Conservation (phyloP, 2,329 filamentous ascomycete species). For the Aureobasidium sp. region DNA sequence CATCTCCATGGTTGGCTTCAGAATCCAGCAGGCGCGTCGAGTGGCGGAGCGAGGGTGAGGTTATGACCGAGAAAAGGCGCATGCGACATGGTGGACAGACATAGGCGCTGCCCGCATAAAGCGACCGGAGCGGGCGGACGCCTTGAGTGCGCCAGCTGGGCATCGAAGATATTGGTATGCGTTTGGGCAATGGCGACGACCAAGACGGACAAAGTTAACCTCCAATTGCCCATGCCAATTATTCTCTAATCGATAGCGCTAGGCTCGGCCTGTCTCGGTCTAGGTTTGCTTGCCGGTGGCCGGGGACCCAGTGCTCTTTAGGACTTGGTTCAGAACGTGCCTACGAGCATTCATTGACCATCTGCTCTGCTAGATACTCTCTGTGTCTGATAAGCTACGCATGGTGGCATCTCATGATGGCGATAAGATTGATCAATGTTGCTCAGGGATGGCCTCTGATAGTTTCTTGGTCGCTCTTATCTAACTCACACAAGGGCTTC, state of each 20-base stretch:
- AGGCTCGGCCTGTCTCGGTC: not conserved
- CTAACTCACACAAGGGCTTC: not conserved
- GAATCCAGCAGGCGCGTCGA: not conserved
- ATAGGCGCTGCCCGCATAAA: not conserved
- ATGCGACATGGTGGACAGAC: not conserved
- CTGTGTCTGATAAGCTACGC: not conserved
- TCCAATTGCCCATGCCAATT: not conserved
- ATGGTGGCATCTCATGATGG: not conserved
- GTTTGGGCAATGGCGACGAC: not conserved
- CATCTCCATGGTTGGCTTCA: not conserved
- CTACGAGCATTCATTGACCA: not conserved
- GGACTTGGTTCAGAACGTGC: not conserved
- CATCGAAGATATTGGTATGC: not conserved
- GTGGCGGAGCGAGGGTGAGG: not conserved
- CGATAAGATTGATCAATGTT: not conserved
- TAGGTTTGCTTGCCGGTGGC: not conserved
- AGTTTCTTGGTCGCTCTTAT: not conserved
- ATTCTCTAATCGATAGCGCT: constrained; percentile 5
- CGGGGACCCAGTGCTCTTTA: not conserved
- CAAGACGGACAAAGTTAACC: not conserved
- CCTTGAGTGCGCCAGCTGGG: not conserved
- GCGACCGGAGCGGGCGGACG: not conserved
- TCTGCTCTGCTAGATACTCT: not conserved
- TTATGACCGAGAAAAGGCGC: not conserved
- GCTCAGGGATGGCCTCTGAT: not conserved